phyloP scores from a whole-genome alignment of 257 asterid species.

The Penstemon eatonii region DNA sequence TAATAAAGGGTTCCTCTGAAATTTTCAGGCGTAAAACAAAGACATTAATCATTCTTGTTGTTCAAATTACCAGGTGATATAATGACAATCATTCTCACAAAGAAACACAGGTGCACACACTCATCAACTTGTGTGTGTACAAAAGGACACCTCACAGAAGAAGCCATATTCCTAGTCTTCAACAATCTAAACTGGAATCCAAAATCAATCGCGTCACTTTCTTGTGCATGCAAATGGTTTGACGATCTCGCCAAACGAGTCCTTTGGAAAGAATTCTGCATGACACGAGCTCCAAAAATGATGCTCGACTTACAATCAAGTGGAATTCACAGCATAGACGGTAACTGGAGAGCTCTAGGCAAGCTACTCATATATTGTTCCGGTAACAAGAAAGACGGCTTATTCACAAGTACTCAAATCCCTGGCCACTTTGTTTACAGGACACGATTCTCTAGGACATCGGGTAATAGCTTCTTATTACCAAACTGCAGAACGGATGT shows the following conservation, averaged over 20 bases:
- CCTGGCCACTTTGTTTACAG: constrained; percentile 90
- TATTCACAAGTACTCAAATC: constrained; percentile 59
- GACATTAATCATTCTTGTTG: constrained; percentile 16
- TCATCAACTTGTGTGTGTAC: constrained; percentile 78
- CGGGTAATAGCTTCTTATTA: constrained; percentile 86
- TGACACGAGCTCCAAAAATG: constrained; percentile 93
- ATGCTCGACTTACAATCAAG: constrained; percentile 86
- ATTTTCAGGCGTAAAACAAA: neutral
- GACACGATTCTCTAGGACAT: constrained; percentile 90
- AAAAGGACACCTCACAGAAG: constrained; percentile 83
- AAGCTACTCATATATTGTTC: constrained; percentile 82
- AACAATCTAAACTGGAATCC: constrained; percentile 85
- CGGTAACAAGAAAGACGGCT: constrained; percentile 72
- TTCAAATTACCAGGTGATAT: constrained; percentile 36
- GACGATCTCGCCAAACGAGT: constrained; percentile 88
- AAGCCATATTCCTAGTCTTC: constrained; percentile 71
- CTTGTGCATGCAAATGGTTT: constrained; percentile 93
- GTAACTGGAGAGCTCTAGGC: constrained; percentile 97
- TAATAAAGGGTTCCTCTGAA: neutral
- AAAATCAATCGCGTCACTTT: constrained; percentile 67
- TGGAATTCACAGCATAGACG: constrained; percentile 85
- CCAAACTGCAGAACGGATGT: constrained; percentile 87
- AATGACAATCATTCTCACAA: constrained; percentile 55
- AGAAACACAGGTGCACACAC: constrained; percentile 89
- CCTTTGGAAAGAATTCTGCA: constrained; percentile 95